Base-by-base conservation (phyloP, 805 yeast species). In the Myxozyma neglecta region DNA sequence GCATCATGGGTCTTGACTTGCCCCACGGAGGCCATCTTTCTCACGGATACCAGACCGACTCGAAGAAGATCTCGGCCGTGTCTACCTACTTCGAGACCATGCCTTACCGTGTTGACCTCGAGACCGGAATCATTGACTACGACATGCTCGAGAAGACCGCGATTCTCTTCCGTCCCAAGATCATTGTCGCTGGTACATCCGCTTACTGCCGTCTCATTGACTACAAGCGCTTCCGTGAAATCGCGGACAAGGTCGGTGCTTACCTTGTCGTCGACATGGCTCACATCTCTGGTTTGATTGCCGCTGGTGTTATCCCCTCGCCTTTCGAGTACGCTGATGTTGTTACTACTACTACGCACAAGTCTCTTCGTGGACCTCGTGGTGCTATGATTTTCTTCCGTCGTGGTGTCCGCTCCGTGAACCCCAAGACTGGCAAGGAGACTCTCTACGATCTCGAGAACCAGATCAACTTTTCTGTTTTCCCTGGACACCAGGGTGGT, bases 401-500 rank as follows among this genome's bases (percentile, higher is more conserved):
- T 83, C 88, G 88, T 77, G 99, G 99, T 71, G 85, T 92, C 64
- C 86, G 96, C 83, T 85, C 88, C 63, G 85, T 86, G 69, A 88
- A 85, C 76, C 80, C 89, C 74, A 91, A 92, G 82, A 89, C 90
- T 71, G 98, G 98, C 73, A 89, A 90, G 80, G 97, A 91, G 79
- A 80, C 90, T 61, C 79, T 81, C 61, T 94, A 92, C 78, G 97
- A 94, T 71, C 85, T 94, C 76, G 98, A 94, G 79, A 87, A 85
- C 77, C 90, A 90, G 76, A 92, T 94, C 79, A 94, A 94, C 83
- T 94, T 94, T 78, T 91, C 97, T 9, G 99, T 94, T 58, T 94
- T 94, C 93, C 99, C 99, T 72, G 99, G 97, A 70, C 99, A 94
- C 79, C 99, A 94, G 82, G 99, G 99, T 82, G 99, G 99, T 76